Evolutionary conservation across 2,329 filamentous ascomycete species (phyloP).

Genomic region (Chrysoporthe cubensis): DNA sequence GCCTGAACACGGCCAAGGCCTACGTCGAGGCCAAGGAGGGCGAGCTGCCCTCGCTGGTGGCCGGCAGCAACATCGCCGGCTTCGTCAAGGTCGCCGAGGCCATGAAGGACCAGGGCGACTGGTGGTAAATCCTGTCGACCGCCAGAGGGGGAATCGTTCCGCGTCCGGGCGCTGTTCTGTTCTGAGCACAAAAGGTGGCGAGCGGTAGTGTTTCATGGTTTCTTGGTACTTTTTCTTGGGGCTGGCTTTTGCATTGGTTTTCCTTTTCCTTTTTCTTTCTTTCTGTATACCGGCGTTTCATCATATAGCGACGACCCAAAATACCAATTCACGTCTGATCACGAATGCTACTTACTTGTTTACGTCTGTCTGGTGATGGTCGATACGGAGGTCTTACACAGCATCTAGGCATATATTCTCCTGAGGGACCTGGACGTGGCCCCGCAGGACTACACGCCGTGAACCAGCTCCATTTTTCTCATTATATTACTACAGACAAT

Average conservation of each 20-base stretch:
- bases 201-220: background rate
- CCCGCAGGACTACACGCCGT: no score
- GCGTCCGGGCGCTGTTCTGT: slow-evolving; percentile 4
- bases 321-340: slow-evolving; percentile 1
- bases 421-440: no score
- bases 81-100: slow-evolving; percentile 95
- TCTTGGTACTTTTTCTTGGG: background rate
- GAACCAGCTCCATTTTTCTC: no score
- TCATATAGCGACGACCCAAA: slow-evolving; percentile 7
- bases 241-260: background rate
- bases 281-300: background rate
- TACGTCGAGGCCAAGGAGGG: slow-evolving; percentile 80
- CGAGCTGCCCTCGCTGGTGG: slow-evolving; percentile 87
- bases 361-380: no score
- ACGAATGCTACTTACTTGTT: background rate
- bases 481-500: no score
- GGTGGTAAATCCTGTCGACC: slow-evolving; percentile 59
- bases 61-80: slow-evolving; percentile 95
- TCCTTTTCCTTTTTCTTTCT: background rate
- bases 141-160: background rate
- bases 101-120: slow-evolving; percentile 97
- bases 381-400: no score
- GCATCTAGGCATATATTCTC: no score
- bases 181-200: background rate
- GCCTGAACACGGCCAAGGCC: slow-evolving; percentile 84